Evolutionary conservation across 1,284 basidiomycete genomes (phyloP), one percentile per base, ranked within the genome.

Genomic region (Cerrena zonata): DNA sequence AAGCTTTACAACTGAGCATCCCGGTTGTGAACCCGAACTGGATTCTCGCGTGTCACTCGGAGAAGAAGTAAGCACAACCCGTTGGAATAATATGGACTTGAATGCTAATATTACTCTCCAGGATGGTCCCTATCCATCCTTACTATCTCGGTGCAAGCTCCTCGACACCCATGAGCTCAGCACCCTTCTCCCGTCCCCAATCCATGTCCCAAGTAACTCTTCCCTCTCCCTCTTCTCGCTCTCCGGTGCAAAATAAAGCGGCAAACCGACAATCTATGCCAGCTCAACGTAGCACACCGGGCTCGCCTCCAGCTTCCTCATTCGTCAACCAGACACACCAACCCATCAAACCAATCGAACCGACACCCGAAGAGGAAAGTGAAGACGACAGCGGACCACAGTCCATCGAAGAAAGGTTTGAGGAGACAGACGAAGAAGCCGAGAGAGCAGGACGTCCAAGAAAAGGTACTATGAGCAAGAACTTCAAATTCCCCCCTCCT

Each of bases 21-120:
- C 92, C 93, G 0, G 82, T 95, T 27, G 90, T 94, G 0, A 88
- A 92, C 58, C 92, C 92, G 0, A 84, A 87, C 38, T 95, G 93
- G 92, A 79, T 94, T 57, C 65, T 94, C 22, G 91, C 91, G 1
- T 94, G 93, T 61, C 81, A 89, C 47, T 65, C 78, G 0, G 88
- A 92, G 63, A 85, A 85, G 64, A 87, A 84, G 89, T 91, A 56
- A 59, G 83, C 71, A 12, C 21, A 24, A n/a, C n/a, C n/a, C n/a
- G n/a, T n/a, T n/a, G n/a, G n/a, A n/a, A n/a, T n/a, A n/a, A n/a
- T n/a, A n/a, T n/a, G n/a, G n/a, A n/a, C n/a, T n/a, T n/a, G n/a
- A n/a, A n/a, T n/a, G n/a, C n/a, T n/a, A n/a, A n/a, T n/a, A n/a
- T 34, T 50, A 23, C 24, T 48, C 25, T 41, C 0, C 58, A 93